Evolutionary conservation across 163 green algal species (phyloP), one percentile per base, ranked within the genome.

Genomic region (Coccomyxa subellipsoidea): DNA sequence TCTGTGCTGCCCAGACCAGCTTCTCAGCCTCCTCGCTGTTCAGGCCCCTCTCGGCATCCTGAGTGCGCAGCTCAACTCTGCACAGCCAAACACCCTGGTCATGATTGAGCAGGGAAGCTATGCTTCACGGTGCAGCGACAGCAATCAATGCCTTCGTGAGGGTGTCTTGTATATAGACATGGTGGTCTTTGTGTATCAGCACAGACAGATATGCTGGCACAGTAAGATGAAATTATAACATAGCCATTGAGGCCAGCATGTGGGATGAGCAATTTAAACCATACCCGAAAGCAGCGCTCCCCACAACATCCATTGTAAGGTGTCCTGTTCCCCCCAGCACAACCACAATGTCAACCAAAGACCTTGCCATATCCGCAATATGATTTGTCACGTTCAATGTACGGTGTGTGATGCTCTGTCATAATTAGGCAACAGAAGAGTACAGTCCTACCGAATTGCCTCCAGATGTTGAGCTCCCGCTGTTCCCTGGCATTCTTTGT

Each of bases 401-500:
- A n/a, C n/a, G n/a, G n/a, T n/a, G n/a, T n/a, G n/a, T n/a, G n/a
- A n/a, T n/a, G n/a, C n/a, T n/a, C n/a, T n/a, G n/a, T n/a, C n/a
- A 59, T 2, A 59, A 59, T 27, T 18, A 59, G 47, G 15, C 47
- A 54, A 2, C 47, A 27, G 3, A 59, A 10, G 10, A 8, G 47
- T 18, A 59, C 15, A 59, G 23, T 27, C 47, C 47, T 18, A 59
- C 47, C 70, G 6, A 77, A 77, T 31, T 77, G 70, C 27, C 70
- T 31, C 70, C 70, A 77, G 32, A 77, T 77, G 70, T 77, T 77
- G n/a, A 77, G 32, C 32, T 77, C 70, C 27, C 32, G 70, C 70
- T 34, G 27, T 31, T 77, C 70, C 3, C 7, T 77, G 32, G 32
- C 34, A 2, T n/a, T 34, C 32, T 34, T 31, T 2, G 32, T 40